These are phyloP conservation scores for Misopates orontium DNA, from an alignment of 257 asterid genomes.

Conservation along the genomic window DNA sequence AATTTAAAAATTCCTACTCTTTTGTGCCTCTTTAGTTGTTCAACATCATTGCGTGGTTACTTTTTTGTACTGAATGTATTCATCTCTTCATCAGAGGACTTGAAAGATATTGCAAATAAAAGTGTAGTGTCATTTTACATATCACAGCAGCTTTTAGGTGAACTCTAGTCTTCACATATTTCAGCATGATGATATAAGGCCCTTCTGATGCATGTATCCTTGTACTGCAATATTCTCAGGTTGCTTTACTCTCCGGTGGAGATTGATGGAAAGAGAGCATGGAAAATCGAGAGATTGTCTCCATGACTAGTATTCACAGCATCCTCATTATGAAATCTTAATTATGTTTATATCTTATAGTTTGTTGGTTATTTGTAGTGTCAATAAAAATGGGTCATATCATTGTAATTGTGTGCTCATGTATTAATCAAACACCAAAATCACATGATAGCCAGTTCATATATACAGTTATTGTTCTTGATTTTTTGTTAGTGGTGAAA, in stretches of 20 bases:
- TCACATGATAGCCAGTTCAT: no score
- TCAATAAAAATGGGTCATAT: background rate
- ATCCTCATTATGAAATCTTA: slow-evolving; percentile 42
- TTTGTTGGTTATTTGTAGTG: slow-evolving; percentile 15
- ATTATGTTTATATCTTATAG: background rate
- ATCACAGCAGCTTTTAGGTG: background rate
- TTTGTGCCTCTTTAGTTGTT: no score
- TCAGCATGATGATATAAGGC: background rate
- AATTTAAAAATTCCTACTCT: no score
- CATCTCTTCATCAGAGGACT: no score
- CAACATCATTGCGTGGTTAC: no score
- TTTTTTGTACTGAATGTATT: no score
- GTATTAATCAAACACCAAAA: no score
- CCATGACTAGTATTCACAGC: slow-evolving; percentile 46
- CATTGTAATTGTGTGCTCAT: background rate
- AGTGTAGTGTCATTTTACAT: background rate
- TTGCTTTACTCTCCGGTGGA: slow-evolving; percentile 42
- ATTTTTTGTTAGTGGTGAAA: no score
- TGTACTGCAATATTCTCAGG: slow-evolving; percentile 36
- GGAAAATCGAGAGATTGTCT: slow-evolving; percentile 63
- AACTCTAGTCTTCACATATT: background rate
- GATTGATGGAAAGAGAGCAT: slow-evolving; percentile 41
- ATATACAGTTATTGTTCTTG: no score
- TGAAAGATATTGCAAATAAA: background rate
- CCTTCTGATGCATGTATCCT: background rate